Percentiles rank a stretch among this genome's conserved stretches.
Evolutionary conservation across 208 protist species (phyloP).

Genomic region (Trypanosomatidae sp.): DNA sequence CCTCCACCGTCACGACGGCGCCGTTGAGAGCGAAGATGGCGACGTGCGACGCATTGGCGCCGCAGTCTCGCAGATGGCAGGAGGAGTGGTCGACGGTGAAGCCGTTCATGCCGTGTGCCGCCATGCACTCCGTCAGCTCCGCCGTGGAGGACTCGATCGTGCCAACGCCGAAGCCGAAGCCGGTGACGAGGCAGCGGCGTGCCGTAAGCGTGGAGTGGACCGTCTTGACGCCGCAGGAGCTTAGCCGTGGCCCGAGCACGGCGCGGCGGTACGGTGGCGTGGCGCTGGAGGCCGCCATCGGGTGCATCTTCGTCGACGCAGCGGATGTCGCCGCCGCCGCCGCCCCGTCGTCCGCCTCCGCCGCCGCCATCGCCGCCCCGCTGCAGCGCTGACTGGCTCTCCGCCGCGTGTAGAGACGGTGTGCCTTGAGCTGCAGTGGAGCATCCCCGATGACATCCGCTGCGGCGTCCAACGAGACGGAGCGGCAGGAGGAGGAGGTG

Average conservation of each 20-base stretch:
- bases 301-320: too few species aligned
- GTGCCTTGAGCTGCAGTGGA: too few species aligned
- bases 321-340: too few species aligned
- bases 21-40: constrained; percentile 57
- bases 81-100: constrained; percentile 61
- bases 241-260: constrained; percentile 3
- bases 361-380: too few species aligned
- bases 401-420: too few species aligned
- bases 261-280: too few species aligned
- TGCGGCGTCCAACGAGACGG: too few species aligned
- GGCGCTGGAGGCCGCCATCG: too few species aligned
- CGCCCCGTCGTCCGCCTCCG: too few species aligned
- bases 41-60: constrained; percentile 59
- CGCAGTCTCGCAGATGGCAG: constrained; percentile 44
- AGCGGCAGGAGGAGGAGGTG: too few species aligned
- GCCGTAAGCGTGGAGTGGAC: constrained; percentile 37
- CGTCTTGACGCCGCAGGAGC: constrained; percentile 57
- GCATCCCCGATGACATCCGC: too few species aligned
- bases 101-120: constrained; percentile 57
- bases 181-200: constrained; percentile 40
- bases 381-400: too few species aligned
- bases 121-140: constrained; percentile 46
- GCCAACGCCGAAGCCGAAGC: constrained; percentile 64
- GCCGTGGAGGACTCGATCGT: constrained; percentile 40
- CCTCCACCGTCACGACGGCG: constrained; percentile 23